Evolutionary conservation across 345 rosid species (phyloP).

Genomic region (Limnanthes douglasii): DNA sequence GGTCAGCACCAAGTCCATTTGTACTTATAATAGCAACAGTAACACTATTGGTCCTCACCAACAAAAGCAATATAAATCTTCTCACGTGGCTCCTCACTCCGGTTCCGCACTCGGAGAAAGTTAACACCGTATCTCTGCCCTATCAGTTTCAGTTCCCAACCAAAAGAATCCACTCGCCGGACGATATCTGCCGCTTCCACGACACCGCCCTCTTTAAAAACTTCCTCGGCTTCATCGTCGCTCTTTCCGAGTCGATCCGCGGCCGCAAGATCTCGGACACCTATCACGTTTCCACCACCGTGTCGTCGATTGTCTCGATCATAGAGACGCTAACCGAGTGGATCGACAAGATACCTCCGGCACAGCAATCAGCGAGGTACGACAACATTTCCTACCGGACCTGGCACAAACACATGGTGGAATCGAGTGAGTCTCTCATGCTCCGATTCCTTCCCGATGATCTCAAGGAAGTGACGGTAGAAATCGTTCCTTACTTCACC

Average conservation of each 20-base stretch:
- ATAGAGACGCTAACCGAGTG: constrained; percentile 39
- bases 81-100: constrained; percentile 80
- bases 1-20: constrained; percentile 50
- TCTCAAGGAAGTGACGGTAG: constrained; percentile 31
- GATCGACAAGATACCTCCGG: constrained; percentile 80
- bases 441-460: constrained; percentile 50
- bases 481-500: constrained; percentile 63
- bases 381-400: constrained; percentile 79
- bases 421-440: constrained; percentile 35
- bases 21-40: constrained; percentile 56
- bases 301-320: constrained; percentile 32
- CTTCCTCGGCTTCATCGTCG: constrained; percentile 76
- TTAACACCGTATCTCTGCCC: constrained; percentile 35
- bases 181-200: constrained; percentile 55
- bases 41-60: no score
- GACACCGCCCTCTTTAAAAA: constrained; percentile 31
- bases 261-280: constrained; percentile 58
- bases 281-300: constrained; percentile 37
- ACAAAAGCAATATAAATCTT: no score
- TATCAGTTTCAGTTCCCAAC: constrained; percentile 36
- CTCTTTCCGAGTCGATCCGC: constrained; percentile 70
- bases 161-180: constrained; percentile 57
- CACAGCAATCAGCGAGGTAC: constrained; percentile 57
- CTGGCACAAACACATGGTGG: constrained; percentile 57
- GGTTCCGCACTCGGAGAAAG: constrained; percentile 61